These are phyloP conservation scores for Calonectria pseudoturangicola DNA, from an alignment of 2,329 filamentous ascomycete genomes.

Conservation along the genomic window DNA sequence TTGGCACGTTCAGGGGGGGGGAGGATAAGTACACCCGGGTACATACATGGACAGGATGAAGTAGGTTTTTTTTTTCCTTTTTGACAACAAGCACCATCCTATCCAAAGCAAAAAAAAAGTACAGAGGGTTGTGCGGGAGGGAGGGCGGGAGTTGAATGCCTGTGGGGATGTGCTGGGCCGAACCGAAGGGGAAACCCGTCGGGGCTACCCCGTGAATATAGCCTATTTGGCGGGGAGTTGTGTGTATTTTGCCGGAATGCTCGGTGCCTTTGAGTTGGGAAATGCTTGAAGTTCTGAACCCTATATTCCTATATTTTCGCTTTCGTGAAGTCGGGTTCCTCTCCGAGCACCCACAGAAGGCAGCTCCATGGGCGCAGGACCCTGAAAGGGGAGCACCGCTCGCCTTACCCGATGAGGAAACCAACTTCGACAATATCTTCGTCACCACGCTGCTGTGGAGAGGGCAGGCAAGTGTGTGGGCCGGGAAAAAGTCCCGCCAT, in stretches of 20 bases:
- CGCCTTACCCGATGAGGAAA: constrained; percentile 17
- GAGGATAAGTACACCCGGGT: not conserved
- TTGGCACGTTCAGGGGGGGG: not conserved
- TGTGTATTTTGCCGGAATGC: constrained; percentile 13
- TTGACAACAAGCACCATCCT: not conserved
- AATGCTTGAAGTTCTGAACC: constrained; percentile 4
- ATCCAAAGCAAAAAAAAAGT: not conserved
- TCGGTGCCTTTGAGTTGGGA: constrained; percentile 18
- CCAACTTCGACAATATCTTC: not conserved
- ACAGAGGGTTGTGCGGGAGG: not conserved
- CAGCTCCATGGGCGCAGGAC: not conserved
- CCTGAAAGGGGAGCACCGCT: constrained; percentile 1
- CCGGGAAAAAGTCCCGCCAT: constrained; percentile 3
- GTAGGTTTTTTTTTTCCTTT: not conserved
- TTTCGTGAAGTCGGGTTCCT: constrained; percentile 1
- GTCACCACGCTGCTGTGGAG: not conserved
- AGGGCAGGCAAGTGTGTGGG: not conserved
- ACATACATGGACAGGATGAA: constrained; percentile 6
- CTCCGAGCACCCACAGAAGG: not conserved
- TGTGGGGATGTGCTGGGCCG: constrained; percentile 22
- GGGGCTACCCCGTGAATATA: constrained; percentile 6
- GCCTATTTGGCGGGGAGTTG: constrained; percentile 12
- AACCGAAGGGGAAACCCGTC: constrained; percentile 17
- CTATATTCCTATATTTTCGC: constrained; percentile 22
- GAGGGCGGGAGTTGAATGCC: not conserved